Evolutionary conservation across 2,329 filamentous ascomycete species (phyloP).

Genomic region (Epichloe baconii): DNA sequence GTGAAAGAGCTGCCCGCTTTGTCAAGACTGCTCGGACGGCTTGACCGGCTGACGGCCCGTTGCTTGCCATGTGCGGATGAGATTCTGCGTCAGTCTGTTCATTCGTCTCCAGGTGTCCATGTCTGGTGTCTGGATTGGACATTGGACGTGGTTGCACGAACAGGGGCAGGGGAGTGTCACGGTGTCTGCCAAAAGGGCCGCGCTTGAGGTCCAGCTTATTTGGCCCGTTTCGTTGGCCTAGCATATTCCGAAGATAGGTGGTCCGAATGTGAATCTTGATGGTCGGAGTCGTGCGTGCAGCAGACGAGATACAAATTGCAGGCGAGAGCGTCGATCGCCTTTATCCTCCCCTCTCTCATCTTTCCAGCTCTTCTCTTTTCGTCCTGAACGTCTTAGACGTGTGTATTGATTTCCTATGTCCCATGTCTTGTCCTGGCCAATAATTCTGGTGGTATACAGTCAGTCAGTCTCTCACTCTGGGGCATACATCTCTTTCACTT

Average conservation of each 20-base stretch:
- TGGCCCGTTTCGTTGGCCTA: not conserved
- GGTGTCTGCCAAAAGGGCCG: not conserved
- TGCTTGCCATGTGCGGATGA: too few relatives aligned
- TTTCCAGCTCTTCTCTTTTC: not conserved
- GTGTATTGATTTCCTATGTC: not conserved
- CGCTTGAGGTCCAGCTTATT: not conserved
- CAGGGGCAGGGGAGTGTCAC: too few relatives aligned
- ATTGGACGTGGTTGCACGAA: too few relatives aligned
- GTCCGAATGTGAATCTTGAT: not conserved
- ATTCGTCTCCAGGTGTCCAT: not conserved
- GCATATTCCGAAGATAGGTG: not conserved
- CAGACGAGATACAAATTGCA: slow-evolving; percentile 1
- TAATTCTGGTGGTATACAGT: not conserved
- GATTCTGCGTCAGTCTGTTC: not conserved
- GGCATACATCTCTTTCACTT: not conserved
- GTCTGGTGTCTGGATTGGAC: too few relatives aligned
- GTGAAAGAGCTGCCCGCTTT: too few relatives aligned
- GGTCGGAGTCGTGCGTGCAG: not conserved
- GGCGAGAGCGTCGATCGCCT: not conserved
- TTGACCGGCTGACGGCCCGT: not conserved
- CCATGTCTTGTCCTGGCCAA: not conserved
- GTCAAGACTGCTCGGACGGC: not conserved
- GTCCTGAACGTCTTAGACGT: not conserved
- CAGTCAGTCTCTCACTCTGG: not conserved
- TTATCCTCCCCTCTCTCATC: not conserved